These are phyloP conservation scores for Wickerhamomyces canadensis DNA, from an alignment of 805 yeast genomes.

Conservation along the genomic window DNA sequence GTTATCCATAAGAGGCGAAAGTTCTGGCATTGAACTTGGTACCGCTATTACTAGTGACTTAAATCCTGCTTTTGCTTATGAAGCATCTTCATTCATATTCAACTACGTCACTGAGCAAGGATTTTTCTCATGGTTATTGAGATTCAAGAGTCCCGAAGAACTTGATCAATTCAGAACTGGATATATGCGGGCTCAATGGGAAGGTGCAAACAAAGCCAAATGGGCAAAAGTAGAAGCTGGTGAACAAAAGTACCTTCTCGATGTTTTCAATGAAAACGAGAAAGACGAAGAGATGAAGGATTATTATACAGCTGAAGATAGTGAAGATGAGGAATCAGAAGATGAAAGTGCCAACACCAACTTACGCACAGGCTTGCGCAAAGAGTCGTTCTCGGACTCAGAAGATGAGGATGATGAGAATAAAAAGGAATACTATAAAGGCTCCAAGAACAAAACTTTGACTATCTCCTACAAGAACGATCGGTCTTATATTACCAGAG, in stretches of 20 bases:
- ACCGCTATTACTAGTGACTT: conserved; percentile 41
- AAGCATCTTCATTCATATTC: conserved; percentile 56
- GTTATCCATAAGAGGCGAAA: conserved; percentile 37
- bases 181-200: conserved; percentile 56
- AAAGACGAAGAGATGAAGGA: conserved; percentile 32
- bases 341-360: conserved; percentile 32
- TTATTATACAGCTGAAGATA: conserved; percentile 25
- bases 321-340: conserved; percentile 29
- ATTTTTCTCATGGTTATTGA: conserved; percentile 57
- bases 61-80: conserved; percentile 63
- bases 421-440: conserved; percentile 18
- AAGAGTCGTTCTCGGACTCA: conserved; percentile 25
- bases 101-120: conserved; percentile 37
- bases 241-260: conserved; percentile 53
- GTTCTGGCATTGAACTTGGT: conserved; percentile 29
- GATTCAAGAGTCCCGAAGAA: conserved; percentile 37
- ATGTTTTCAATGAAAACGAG: conserved; percentile 41
- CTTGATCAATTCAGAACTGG: conserved; percentile 47
- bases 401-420: conserved; percentile 31
- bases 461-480: conserved; percentile 68
- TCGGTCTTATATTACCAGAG: conserved; percentile 75
- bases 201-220: conserved; percentile 42
- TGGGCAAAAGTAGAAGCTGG: conserved; percentile 39
- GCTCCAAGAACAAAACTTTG: conserved; percentile 54
- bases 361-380: conserved; percentile 18